Evolutionary conservation across 176 grass and related monocot species (phyloP).

Genomic region (Hordeum vulgare): MorexV3_pseudomolecules_assembly NC_058523.1:339513847-339514346

Average conservation of each 20-base stretch:
- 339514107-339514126: background rate
- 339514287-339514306: background rate
- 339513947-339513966: no score
- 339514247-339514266: background rate
- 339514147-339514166: background rate
- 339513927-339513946: no score
- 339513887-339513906: no score
- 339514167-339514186: background rate
- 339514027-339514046: no score
- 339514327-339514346: background rate
- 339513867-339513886: background rate
- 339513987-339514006: no score
- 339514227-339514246: background rate
- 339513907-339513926: no score
- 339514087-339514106: no score
- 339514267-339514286: background rate
- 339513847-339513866: background rate
- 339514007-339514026: no score
- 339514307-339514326: background rate
- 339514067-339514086: no score
- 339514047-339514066: no score
- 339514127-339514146: background rate
- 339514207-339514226: background rate
- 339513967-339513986: no score
- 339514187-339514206: background rate